Base-by-base conservation (phyloP, 2,329 filamentous ascomycete species). In the Nannizzia gypsea region DNA sequence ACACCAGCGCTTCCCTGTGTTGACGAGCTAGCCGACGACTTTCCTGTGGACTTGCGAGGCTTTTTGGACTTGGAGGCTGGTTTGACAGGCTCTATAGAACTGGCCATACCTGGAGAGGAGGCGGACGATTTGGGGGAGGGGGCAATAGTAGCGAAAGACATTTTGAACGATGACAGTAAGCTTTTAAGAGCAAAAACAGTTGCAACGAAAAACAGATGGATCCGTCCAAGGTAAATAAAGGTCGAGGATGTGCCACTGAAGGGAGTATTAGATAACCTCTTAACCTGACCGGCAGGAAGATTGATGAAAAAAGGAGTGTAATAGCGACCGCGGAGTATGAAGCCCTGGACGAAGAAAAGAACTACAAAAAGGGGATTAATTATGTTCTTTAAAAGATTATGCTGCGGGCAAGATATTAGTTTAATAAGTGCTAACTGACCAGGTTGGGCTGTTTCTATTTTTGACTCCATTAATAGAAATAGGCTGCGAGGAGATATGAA, bases 141-240 rank as follows among this genome's bases (percentile, higher is more conserved):
- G n/a, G 62, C 62, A n/a, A 64, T 63, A 6, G 62, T 57, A 54
- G 63, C 58, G 59, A 62, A 65, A 28, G 63, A 65, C 63, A 65
- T 65, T 59, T 52, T 54, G 15, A 17, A 34, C 44, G 44, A 13
- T 20, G 22, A 48, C 44, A 22, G 48, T 54, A 31, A 34, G 48
- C 48, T n/a, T 22, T 31, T 40, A 42, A 40, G 4, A 28, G 22
- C 42, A 40, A 24, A 36, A 57, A 13, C 24, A 34, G 55, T n/a
- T 42, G 34, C 38, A 57, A 31, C 55, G 34, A 40, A 34, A 57
- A 57, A 17, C 26, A 54, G 26, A 54, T 17, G 48, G 26, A 26
- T 34, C 17, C 24, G 38, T 34, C 24, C 24, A 9, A 13, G 15
- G 55, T 40, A 13, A 42, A 40, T 44, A 57, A n/a, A 38, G 38